These are phyloP conservation scores for Vitis hybrid DNA, from an alignment of 177 flowering plant species.

Conservation along the genomic window DNA sequence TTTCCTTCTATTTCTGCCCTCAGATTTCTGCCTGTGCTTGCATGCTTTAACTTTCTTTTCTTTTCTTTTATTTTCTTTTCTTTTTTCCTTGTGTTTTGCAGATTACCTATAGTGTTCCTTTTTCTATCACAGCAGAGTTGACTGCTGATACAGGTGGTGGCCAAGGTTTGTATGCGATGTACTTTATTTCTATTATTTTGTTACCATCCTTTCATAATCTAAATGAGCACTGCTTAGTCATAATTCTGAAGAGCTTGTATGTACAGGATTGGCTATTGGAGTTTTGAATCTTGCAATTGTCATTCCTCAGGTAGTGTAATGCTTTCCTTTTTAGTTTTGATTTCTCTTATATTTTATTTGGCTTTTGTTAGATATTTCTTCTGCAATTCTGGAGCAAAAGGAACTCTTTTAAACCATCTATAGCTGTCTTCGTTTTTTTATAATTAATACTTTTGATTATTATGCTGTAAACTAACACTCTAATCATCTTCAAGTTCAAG, in stretches of 20 bases:
- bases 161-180: conserved; percentile 61
- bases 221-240: background rate
- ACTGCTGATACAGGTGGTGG: conserved; percentile 98
- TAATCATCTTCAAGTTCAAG: background rate
- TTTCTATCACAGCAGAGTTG: conserved; percentile 85
- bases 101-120: conserved; percentile 96
- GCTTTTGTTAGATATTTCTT: background rate
- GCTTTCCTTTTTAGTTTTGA: background rate
- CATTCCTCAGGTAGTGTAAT: conserved; percentile 73
- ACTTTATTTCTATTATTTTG: background rate
- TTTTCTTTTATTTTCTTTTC: background rate
- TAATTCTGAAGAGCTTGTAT: conserved; percentile 9
- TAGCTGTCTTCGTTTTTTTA: background rate
- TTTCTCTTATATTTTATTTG: background rate
- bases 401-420: background rate
- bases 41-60: background rate
- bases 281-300: conserved; percentile 96
- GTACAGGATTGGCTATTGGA: conserved; percentile 91
- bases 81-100: conserved; percentile 28
- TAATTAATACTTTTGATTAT: background rate
- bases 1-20: conserved; percentile 3
- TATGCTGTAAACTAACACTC: background rate
- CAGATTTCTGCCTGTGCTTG: background rate
- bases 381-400: too few relatives aligned
- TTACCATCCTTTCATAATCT: conserved; percentile 1